Conservation (phyloP, 1,284 basidiomycete species). For the Ganoderma boninense region DNA sequence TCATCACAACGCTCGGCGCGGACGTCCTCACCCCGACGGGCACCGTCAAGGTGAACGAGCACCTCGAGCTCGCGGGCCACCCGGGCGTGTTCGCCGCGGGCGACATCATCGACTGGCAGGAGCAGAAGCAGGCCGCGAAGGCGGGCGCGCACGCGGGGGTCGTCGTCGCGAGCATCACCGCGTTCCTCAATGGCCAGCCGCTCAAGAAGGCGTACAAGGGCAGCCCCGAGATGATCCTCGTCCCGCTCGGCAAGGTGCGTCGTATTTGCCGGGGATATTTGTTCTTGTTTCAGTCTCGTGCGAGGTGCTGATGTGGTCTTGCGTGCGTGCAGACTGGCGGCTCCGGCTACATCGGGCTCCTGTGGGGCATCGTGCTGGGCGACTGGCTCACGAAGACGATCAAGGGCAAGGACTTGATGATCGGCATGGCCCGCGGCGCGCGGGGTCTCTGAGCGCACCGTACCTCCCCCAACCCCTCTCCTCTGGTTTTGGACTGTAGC, state of each 20-base stretch:
- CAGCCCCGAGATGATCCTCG: constrained; percentile 56
- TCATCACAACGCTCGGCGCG: constrained; percentile 53
- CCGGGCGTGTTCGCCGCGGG: constrained; percentile 65
- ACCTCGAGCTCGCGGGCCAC: constrained; percentile 57
- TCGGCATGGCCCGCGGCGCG: constrained; percentile 27
- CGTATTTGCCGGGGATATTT: not conserved
- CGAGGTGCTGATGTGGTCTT: constrained; percentile 23
- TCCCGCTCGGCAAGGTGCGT: constrained; percentile 67
- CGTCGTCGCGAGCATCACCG: constrained; percentile 55
- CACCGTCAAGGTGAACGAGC: constrained; percentile 57
- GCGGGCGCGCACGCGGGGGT: constrained; percentile 51
- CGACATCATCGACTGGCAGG: constrained; percentile 65
- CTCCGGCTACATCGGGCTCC: constrained; percentile 50
- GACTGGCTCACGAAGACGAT: constrained; percentile 36
- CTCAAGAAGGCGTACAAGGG: constrained; percentile 58
- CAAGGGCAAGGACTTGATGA: constrained; percentile 40
- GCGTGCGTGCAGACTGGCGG: constrained; percentile 53
- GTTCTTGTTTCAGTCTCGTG: not conserved
- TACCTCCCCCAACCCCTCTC: not conserved
- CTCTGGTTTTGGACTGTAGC: not conserved
- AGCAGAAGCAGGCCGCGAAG: constrained; percentile 68
- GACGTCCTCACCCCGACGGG: constrained; percentile 51
- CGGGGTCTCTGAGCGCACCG: constrained; percentile 19
- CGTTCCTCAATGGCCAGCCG: constrained; percentile 48
- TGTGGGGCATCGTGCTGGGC: constrained; percentile 53